Evolutionary conservation across 1,284 basidiomycete species (phyloP).

Genomic region (Bondarzewia mesenterica): DNA sequence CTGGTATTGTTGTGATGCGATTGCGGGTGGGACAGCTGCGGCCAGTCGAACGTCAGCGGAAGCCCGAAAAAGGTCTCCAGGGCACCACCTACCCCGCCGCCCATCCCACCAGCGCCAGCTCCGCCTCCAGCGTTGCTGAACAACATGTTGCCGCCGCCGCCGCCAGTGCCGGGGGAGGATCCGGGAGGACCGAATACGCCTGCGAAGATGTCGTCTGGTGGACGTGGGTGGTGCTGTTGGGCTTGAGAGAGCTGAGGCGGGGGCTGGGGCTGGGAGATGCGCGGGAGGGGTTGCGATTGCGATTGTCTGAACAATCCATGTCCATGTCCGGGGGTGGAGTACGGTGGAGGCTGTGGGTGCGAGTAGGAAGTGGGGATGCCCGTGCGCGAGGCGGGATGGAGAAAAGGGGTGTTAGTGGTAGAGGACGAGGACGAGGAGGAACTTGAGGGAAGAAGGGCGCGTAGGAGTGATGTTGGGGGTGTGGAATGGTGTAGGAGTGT

Average conservation of each 20-base stretch:
- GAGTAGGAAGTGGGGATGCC: neutral
- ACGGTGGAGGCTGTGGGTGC: neutral
- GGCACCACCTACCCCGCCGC: neutral
- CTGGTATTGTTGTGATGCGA: neutral
- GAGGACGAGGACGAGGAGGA: neutral
- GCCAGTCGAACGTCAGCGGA: constrained; percentile 17
- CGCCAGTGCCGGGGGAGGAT: neutral
- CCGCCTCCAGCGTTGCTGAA: neutral
- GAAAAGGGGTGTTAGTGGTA: neutral
- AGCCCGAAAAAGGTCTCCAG: constrained; percentile 10
- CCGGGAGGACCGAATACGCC: constrained; percentile 12
- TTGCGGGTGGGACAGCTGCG: constrained; percentile 7
- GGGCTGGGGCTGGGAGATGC: constrained; percentile 9
- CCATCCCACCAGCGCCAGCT: neutral
- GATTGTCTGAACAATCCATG: neutral
- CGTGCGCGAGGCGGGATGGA: neutral
- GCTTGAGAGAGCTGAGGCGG: constrained; percentile 6
- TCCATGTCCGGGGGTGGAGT: neutral
- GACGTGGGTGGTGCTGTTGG: neutral
- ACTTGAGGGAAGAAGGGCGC: neutral
- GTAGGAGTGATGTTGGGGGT: neutral
- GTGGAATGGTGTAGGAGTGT: neutral
- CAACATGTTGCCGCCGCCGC: constrained; percentile 9
- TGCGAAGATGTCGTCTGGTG: constrained; percentile 12
- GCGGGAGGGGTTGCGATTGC: constrained; percentile 3